A percentile compares a stretch with the other conserved stretches of the same genome.
These are phyloP conservation scores for Bombardia bombarda DNA, from an alignment of 495 filamentous ascomycete species.

Conservation along the genomic window DNA sequence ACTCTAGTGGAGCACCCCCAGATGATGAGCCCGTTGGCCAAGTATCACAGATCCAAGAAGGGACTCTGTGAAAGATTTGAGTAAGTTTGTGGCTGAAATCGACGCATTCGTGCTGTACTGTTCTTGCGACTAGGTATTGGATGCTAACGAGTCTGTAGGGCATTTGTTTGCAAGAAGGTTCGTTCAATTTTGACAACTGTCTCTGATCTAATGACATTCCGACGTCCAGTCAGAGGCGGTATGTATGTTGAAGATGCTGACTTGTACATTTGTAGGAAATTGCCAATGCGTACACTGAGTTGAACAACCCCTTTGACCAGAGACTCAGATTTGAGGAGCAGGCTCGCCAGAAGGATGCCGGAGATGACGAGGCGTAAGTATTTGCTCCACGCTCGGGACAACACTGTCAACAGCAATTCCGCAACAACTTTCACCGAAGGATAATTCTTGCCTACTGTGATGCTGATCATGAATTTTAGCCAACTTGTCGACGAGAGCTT, in stretches of 20 bases:
- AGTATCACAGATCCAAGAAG: conserved; percentile 73
- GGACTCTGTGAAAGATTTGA: conserved; percentile 97
- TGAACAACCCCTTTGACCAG: conserved; percentile 96
- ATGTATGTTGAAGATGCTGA: not conserved
- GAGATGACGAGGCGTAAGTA: conserved; percentile 95
- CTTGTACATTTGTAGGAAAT: conserved; percentile 69
- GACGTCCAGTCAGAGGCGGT: not conserved
- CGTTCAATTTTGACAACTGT: too few relatives aligned
- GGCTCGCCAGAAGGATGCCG: conserved; percentile 87
- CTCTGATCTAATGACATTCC: too few relatives aligned
- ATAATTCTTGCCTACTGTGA: too few relatives aligned
- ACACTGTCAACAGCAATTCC: too few relatives aligned
- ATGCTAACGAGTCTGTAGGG: too few relatives aligned
- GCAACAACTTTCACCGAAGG: too few relatives aligned
- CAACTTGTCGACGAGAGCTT: conserved; percentile 94
- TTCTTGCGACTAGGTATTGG: conserved; percentile 8
- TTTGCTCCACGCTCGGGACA: too few relatives aligned
- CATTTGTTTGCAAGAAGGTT: conserved; percentile 97
- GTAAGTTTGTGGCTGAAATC: too few relatives aligned
- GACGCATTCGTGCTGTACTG: too few relatives aligned
- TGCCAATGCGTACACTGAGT: conserved; percentile 92
- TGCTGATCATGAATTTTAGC: too few relatives aligned
- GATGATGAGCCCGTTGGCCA: conserved; percentile 97
- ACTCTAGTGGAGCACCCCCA: conserved; percentile 70
- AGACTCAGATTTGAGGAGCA: conserved; percentile 94